Evolutionary conservation across 257 asterid genomes (phyloP), one percentile per base, ranked within the genome.

Genomic region (Lavandula angustifolia): DNA sequence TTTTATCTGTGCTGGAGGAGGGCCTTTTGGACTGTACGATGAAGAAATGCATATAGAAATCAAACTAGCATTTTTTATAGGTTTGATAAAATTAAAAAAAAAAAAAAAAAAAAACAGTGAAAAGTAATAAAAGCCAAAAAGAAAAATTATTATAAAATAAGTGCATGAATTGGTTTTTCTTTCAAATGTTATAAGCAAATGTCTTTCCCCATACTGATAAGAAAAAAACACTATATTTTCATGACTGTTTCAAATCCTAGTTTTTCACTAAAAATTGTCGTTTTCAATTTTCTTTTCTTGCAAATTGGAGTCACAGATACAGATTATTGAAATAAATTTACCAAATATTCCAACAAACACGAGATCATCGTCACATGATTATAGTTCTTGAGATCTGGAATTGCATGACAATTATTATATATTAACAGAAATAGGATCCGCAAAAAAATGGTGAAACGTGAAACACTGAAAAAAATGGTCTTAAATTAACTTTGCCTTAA

Each of bases 321-420:
- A 3, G 14, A 42, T n/a, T 42, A 3, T 11, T 0, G 47, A 42
- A 42, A 42, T 42, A 9, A 3, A 11, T 9, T 42, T 59, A 18
- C 37, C 16, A 59, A 59, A 59, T 40, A 14, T 16, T 57, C 4
- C 3, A 40, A 29, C 4, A 49, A n/a, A n/a, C n/a, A n/a, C n/a
- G n/a, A 53, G 27, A n/a, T 61, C 58, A 54, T 27, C 2, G 53
- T 62, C 74, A 74, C 74, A 40, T 62, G 71, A 68, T 47, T 5
- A n/a, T 73, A 55, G 12, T 46, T 49, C 74, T 74, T 74, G 78
- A 74, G 57, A 68, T 73, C 57, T 68, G 71, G 48, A 33, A 32
- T 9, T 49, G 63, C 34, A 4, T 31, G 10, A n/a, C 49, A 67
- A 29, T 55, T 67, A 35, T 8, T 46, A 22, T 18, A 12, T 38